Percentiles rank a stretch among this genome's conserved stretches.
Conservation (phyloP, 768 basidiomycete genomes). For the Auriscalpium vulgare region DNA sequence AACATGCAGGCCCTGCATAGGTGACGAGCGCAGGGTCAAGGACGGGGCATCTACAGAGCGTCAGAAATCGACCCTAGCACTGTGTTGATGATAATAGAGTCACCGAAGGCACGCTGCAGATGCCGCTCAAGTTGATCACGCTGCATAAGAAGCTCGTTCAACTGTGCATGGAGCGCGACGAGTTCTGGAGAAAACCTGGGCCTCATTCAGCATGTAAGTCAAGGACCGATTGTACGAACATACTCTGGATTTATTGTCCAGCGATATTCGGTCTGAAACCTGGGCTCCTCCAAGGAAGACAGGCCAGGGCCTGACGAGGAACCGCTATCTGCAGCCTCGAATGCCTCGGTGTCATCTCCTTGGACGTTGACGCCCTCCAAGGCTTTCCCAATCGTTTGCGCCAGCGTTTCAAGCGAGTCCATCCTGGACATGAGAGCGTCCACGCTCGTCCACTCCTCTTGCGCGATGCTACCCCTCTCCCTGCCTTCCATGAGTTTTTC, state of each 20-base stretch:
- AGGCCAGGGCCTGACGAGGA: background rate
- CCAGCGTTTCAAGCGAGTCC: conserved; percentile 42
- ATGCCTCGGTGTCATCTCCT: conserved; percentile 1
- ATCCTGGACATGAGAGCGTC: conserved; percentile 48
- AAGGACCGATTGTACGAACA: conserved; percentile 4
- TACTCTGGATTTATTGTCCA: conserved; percentile 67
- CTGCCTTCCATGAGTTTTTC: conserved; percentile 48
- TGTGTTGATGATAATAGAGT: background rate
- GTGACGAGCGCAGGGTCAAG: conserved; percentile 60
- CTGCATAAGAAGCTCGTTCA: conserved; percentile 36
- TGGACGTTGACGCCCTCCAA: conserved; percentile 15
- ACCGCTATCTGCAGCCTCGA: conserved; percentile 18
- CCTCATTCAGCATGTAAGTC: background rate
- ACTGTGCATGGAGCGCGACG: conserved; percentile 35
- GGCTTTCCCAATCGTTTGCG: conserved; percentile 44
- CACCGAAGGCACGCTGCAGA: conserved; percentile 50
- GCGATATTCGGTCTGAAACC: conserved; percentile 28
- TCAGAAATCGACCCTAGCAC: background rate
- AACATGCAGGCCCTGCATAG: conserved; percentile 66
- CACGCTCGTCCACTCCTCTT: conserved; percentile 48
- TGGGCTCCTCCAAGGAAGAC: conserved; percentile 11
- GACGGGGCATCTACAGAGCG: conserved; percentile 53
- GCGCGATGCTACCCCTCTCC: conserved; percentile 17
- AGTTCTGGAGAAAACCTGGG: conserved; percentile 58
- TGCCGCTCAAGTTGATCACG: conserved; percentile 46